Conservation (phyloP, 129 eudicot species). For the Dittrichia graveolens region DNA sequence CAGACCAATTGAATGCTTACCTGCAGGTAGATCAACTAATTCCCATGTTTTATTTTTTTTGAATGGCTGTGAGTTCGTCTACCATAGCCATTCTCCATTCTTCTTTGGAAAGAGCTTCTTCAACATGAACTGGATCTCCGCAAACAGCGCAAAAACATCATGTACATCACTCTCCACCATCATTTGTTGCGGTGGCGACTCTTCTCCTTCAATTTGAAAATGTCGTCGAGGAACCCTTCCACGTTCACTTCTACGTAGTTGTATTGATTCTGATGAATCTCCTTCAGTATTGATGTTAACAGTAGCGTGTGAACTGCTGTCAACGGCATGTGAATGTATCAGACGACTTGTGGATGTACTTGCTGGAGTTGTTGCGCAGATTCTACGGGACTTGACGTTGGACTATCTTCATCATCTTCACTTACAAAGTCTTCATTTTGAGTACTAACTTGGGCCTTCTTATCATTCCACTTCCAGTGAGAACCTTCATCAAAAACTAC, state of each 20-base stretch:
- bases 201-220: neutral
- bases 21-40: slow-evolving; percentile 1
- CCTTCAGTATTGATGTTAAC: no score
- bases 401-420: neutral
- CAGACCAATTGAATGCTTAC: neutral
- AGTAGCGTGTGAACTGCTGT: no score
- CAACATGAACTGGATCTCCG: neutral
- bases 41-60: slow-evolving; percentile 25
- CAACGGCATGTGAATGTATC: no score
- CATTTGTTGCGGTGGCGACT: no score
- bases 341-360: no score
- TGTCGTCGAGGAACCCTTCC: neutral
- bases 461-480: slow-evolving; percentile 6
- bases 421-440: neutral
- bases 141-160: neutral
- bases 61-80: slow-evolving; percentile 5
- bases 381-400: no score
- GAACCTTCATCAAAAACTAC: slow-evolving; percentile 16
- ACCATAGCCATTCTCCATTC: slow-evolving; percentile 15
- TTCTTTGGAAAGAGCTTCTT: neutral
- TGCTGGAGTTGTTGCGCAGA: no score
- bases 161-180: neutral
- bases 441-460: neutral
- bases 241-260: no score
- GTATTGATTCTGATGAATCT: no score